A percentile compares a stretch with the other conserved stretches of the same genome.
Conservation (phyloP, 2,329 filamentous ascomycete genomes). For the Coleophoma crateriformis region DNA sequence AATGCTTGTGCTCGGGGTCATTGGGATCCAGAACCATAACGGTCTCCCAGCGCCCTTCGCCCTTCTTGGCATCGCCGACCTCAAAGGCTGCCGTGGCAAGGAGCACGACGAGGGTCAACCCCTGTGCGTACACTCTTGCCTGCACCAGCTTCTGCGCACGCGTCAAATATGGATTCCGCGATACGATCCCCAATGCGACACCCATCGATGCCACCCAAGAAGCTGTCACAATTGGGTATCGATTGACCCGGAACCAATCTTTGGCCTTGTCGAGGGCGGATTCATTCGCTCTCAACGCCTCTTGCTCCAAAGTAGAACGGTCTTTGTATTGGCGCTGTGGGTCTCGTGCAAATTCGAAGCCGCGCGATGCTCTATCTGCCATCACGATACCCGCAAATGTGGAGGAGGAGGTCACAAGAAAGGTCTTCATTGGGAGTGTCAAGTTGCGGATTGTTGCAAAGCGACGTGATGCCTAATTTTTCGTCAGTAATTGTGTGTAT, state of each 20-base stretch:
- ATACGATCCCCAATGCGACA: constrained; percentile 56
- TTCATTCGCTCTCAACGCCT: constrained; percentile 30
- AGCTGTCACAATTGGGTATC: constrained; percentile 63
- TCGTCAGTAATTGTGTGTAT: not conserved
- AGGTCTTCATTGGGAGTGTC: constrained; percentile 85
- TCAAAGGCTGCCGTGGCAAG: constrained; percentile 65
- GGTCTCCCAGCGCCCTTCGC: constrained; percentile 77
- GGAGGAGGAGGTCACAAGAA: constrained; percentile 75
- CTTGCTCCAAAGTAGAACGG: constrained; percentile 12
- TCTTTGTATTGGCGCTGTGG: constrained; percentile 29
- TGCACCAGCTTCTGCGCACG: constrained; percentile 67
- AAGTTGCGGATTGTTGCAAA: constrained; percentile 73
- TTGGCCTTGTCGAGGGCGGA: constrained; percentile 53
- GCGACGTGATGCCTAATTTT: constrained; percentile 42
- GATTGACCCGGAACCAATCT: constrained; percentile 65
- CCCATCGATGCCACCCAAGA: constrained; percentile 64
- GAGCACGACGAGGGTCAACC: constrained; percentile 62
- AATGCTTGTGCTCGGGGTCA: constrained; percentile 74
- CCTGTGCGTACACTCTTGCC: constrained; percentile 71
- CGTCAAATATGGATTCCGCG: constrained; percentile 56
- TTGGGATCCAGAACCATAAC: constrained; percentile 74
- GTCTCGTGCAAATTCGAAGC: constrained; percentile 55
- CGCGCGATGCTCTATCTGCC: constrained; percentile 70
- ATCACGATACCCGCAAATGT: constrained; percentile 87
- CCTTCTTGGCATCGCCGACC: constrained; percentile 68